Percentiles rank a stretch among this genome's conserved stretches.
These are phyloP conservation scores for Ogataea siamensis DNA, from an alignment of 805 yeast genomes.

Conservation along the genomic window DNA sequence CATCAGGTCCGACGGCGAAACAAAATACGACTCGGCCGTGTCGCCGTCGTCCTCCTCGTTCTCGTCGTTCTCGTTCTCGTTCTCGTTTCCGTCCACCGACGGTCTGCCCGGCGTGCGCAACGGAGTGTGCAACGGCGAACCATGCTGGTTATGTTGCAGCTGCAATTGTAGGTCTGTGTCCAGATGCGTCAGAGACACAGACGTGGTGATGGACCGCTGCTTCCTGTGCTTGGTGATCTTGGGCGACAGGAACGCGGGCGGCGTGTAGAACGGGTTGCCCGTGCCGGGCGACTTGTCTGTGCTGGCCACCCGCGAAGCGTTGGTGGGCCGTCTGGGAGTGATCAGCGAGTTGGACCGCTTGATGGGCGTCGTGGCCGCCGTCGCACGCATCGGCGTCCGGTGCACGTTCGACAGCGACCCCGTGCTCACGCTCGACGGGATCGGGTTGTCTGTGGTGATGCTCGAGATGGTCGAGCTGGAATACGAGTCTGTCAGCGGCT, in stretches of 20 bases:
- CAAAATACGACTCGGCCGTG: slow-evolving; percentile 17
- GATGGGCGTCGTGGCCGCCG: slow-evolving; percentile 26
- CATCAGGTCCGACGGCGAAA: slow-evolving; percentile 30
- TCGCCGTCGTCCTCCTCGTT: slow-evolving; percentile 12
- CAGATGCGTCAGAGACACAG: slow-evolving; percentile 31
- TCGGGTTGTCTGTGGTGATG: slow-evolving; percentile 15
- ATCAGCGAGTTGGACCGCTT: slow-evolving; percentile 19
- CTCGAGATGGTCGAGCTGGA: slow-evolving; percentile 37
- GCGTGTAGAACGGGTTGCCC: slow-evolving; percentile 50
- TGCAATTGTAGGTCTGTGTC: slow-evolving; percentile 33
- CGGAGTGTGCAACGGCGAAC: slow-evolving; percentile 30
- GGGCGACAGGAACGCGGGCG: slow-evolving; percentile 44
- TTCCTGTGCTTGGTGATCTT: slow-evolving; percentile 34
- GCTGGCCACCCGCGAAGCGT: slow-evolving; percentile 12
- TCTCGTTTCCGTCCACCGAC: slow-evolving; percentile 16
- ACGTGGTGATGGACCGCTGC: slow-evolving; percentile 32
- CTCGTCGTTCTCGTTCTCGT: slow-evolving; percentile 14
- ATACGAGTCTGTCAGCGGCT: slow-evolving; percentile 31
- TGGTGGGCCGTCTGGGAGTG: slow-evolving; percentile 25
- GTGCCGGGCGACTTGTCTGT: slow-evolving; percentile 36
- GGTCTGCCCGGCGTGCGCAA: slow-evolving; percentile 29
- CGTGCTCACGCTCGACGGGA: slow-evolving; percentile 21
- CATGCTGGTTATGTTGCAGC: slow-evolving; percentile 19
- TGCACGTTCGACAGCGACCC: slow-evolving; percentile 21
- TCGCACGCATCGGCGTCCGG: slow-evolving; percentile 21